Base-by-base conservation (phyloP, 73 alveolate genomes). In the Paramecium bursaria region DNA sequence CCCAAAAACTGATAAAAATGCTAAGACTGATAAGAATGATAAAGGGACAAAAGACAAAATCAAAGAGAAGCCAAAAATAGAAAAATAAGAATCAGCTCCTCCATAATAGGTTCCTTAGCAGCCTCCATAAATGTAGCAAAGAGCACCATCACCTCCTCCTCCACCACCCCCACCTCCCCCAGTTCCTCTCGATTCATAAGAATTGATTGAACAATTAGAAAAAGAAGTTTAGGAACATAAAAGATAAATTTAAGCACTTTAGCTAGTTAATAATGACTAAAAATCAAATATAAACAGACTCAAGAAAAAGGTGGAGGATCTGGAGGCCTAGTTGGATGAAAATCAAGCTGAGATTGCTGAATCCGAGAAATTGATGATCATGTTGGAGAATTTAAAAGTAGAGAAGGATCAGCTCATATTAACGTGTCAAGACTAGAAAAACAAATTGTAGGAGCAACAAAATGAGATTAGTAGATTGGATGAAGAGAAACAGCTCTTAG, bases 291-390 rank as follows among this genome's bases (percentile, higher is more conserved):
- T 39, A 7, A 39, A 5, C 5, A 39, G 11, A 7, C 11, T 7
- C 7, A 67, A 67, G 44, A 67, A 67, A 57, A 67, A 67, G 44
- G 55, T 67, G 21, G 82, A 31, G 6, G 19, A 67, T 11, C 44
- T 67, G 50, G 82, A 67, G 19, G 17, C 22, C 19, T 53, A 67
- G 27, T 6, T 67, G 19, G 35, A 44, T 1, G 53, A 31, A 44
- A 11, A 67, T 2, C 44, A 39, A 25, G 82, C 33, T 10, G 82
- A 67, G 33, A 25, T 67, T 11, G 55, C 33, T 31, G 26, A 42
- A 19, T 67, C 17, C 44, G 82, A 67, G 44, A 42, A 31, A 67
- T 27, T 67, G 19, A 67, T 67, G 4, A 42, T 67, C 42, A 35
- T 39, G 22, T 14, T 27, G 7, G 82, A 67, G 27, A 25, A 31